Percentiles rank a stretch among this genome's conserved stretches.
These are phyloP conservation scores for Mallotus japonicus DNA, from an alignment of 441 rosid genomes.

Conservation along the genomic window DNA sequence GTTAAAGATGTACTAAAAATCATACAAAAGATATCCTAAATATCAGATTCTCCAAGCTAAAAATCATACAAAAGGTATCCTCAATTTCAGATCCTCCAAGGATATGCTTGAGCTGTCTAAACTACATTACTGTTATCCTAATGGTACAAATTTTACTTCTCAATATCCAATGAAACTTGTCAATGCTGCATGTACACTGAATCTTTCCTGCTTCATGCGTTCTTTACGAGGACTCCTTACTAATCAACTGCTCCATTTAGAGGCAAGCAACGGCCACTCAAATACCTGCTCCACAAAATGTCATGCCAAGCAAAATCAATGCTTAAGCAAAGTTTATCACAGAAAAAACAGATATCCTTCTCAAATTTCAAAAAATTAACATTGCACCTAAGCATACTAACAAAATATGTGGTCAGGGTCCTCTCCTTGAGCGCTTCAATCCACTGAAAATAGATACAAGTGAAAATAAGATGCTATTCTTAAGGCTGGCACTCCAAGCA, in stretches of 20 bases:
- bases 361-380: not conserved
- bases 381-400: not conserved
- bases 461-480: not conserved
- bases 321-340: not conserved
- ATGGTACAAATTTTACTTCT: not conserved
- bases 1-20: constrained; percentile 9
- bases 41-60: constrained; percentile 3
- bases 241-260: not conserved
- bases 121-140: not conserved
- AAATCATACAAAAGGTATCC: constrained; percentile 8
- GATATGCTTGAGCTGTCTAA: not conserved
- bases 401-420: not conserved
- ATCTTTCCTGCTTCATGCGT: not conserved
- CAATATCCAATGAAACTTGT: not conserved
- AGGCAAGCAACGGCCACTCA: not conserved
- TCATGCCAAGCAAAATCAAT: not conserved
- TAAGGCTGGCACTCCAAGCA: not conserved
- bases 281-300: constrained; percentile 1
- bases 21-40: constrained; percentile 1
- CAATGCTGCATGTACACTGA: not conserved
- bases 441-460: not conserved
- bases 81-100: constrained; percentile 9
- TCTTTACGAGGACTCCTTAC: not conserved
- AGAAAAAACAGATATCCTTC: not conserved
- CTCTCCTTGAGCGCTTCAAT: not conserved